A percentile compares a stretch with the other conserved stretches of the same genome.
Evolutionary conservation across 768 basidiomycete species (phyloP).

Genomic region (Cystofilobasidium macerans): DNA sequence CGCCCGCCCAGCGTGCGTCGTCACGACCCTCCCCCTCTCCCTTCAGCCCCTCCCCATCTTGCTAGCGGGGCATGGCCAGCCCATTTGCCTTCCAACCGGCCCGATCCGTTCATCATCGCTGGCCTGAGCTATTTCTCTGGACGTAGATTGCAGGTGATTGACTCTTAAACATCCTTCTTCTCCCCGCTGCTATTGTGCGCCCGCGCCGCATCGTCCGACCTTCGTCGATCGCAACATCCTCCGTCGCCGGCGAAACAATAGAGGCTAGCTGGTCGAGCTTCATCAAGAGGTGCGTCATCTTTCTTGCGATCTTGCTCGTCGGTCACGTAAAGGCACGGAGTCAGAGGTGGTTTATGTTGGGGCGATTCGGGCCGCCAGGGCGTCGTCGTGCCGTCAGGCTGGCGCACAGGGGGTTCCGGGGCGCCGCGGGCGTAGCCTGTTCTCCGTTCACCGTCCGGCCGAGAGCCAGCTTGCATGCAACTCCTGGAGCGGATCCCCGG

Average conservation of each 20-base stretch:
- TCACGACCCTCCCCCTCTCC: not conserved
- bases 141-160: not conserved
- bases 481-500: too few relatives aligned
- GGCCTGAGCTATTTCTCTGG: not conserved
- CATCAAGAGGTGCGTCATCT: slow-evolving; percentile 63
- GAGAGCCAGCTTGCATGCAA: too few relatives aligned
- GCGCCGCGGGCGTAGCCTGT: too few relatives aligned
- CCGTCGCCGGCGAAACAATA: not conserved
- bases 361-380: too few relatives aligned
- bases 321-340: slow-evolving; percentile 35
- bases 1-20: slow-evolving; percentile 13
- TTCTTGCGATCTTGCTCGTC: slow-evolving; percentile 55
- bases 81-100: not conserved
- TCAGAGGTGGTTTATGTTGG: too few relatives aligned
- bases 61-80: not conserved
- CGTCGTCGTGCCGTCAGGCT: too few relatives aligned
- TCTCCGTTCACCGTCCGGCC: too few relatives aligned
- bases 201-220: too few relatives aligned
- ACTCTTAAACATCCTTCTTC: not conserved
- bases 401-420: too few relatives aligned
- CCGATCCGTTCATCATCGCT: not conserved
- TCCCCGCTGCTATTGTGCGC: not conserved
- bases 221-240: too few relatives aligned
- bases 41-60: not conserved
- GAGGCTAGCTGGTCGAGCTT: slow-evolving; percentile 77